Base-by-base conservation (phyloP, 1,284 basidiomycete species). In the Trichosporon sp. region DNA sequence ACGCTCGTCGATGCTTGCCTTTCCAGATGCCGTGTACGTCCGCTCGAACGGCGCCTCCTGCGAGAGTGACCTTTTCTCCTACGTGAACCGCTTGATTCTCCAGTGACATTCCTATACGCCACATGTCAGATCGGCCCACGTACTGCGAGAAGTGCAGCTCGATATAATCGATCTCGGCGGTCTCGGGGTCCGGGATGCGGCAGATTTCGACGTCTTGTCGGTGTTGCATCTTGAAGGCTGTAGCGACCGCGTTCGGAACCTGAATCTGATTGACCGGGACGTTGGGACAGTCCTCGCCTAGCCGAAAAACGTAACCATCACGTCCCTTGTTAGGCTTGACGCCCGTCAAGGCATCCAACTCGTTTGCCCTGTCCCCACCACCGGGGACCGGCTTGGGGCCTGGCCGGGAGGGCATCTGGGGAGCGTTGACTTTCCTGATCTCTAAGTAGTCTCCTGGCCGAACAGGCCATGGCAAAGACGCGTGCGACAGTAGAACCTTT, bases 81-180 rank as follows among this genome's bases (percentile, higher is more conserved):
- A 90, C 88, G 44, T 85, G 84, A 2, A 87, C 74, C 25, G 85
- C 86, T 42, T 80, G 78, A 51, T 80, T 82, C 71, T 84, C 82
- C 53, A 96, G 86, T 65, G 89, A 87, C 79, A 91, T 89, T 31
- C 89, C 88, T 13, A 95, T 85, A 56, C 92, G 86, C 91, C 93
- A 96, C 92, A 95, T 95, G 75, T 96, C 94, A 67, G 92, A 92
- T 65, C 95, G 88, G 27, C 93, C 93, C 11, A 96, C 86, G 77
- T 95, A 95, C 78, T 95, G 93, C 77, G 96, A 94, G 79, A 97
- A 97, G 62, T 89, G 89, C 66, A 97, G 87, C 77, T 97, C 95
- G 65, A 96, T 86, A 78, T 91, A 92, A 73, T 94, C 91, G 1
- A 92, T 92, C 47, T 86, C 86, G 73, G 88, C 88, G 42, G 85